Base-by-base conservation (phyloP, 139 green algal species). In the Closterium sp. region DNA sequence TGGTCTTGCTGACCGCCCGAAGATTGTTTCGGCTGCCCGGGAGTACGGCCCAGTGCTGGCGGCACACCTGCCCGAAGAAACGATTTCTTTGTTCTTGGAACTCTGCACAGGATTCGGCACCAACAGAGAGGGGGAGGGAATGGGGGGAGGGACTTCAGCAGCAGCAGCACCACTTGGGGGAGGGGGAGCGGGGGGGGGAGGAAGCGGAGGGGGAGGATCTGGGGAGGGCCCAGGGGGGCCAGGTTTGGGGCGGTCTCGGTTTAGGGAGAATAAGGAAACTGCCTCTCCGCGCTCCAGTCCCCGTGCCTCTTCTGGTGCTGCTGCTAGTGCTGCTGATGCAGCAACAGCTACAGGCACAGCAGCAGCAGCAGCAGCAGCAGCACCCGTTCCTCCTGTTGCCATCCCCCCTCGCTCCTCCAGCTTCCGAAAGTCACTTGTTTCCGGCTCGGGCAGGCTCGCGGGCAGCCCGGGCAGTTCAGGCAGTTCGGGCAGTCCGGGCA, bases 71-170 rank as follows among this genome's bases (percentile, higher is more conserved):
- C 94, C 97, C 0, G 96, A 97, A 90, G 96, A 95, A 32, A 96
- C 96, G 30, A 99, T 97, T 0, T 94, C 96, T 0, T 91, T 97
- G 85, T 94, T 99, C 23, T 98, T 98, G 96, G 95, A 96, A 87
- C 95, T 99, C 28, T 99, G 97, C 95, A 95, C 96, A 23, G 93
- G 34, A n/a, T 36, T 35, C 16, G 33, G 91, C 12, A 36, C 30
- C 87, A 91, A 19, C 55, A 76, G 55, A 76, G 55, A 76, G 16
- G 16, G 55, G 25, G 55, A 19, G 16, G 36, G 36, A 6, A 55
- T 55, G 36, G 36, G 36, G 4, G 36, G 4, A 55, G 36, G 36
- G 6, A n/a, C n/a, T n/a, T n/a, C n/a, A n/a, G n/a, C n/a, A n/a
- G n/a, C n/a, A n/a, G n/a, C n/a, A n/a, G n/a, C n/a, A n/a, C n/a